These are phyloP conservation scores for Gaeumannomyces tritici DNA, from an alignment of 2,329 filamentous ascomycete species.

Conservation along the genomic window DNA sequence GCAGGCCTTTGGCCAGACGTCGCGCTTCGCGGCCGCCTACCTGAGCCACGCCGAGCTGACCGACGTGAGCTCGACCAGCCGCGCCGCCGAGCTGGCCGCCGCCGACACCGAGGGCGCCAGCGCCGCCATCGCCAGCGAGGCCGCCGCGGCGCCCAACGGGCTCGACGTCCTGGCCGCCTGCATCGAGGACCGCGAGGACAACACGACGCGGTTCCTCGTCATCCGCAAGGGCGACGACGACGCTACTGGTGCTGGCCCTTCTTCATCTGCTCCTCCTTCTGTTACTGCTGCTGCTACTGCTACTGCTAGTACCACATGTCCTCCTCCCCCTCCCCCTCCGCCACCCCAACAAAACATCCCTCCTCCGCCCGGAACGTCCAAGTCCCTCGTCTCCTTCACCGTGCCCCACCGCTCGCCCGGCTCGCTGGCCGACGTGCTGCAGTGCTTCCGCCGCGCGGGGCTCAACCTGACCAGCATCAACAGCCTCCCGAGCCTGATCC, in stretches of 20 bases:
- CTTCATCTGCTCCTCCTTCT: no score
- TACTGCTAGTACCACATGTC: not conserved
- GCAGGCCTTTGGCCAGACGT: constrained; percentile 90
- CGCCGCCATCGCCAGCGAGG: constrained; percentile 69
- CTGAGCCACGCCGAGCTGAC: constrained; percentile 69
- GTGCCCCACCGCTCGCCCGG: constrained; percentile 69
- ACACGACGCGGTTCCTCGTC: constrained; percentile 72
- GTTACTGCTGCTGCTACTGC: not conserved
- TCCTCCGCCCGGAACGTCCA: constrained; percentile 29
- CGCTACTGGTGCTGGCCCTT: no score
- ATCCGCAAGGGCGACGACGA: constrained; percentile 34
- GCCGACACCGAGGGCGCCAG: constrained; percentile 47
- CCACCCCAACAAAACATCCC: not conserved
- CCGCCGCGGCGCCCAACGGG: constrained; percentile 60
- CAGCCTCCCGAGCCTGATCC: constrained; percentile 65
- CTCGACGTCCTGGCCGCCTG: constrained; percentile 59
- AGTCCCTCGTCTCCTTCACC: constrained; percentile 76
- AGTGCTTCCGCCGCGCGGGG: constrained; percentile 62
- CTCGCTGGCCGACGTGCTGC: constrained; percentile 71
- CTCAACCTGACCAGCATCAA: constrained; percentile 89
- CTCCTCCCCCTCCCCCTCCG: not conserved
- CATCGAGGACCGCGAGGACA: constrained; percentile 67
- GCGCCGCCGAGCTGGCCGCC: constrained; percentile 68
- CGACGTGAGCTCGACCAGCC: constrained; percentile 78
- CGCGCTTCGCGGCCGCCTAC: constrained; percentile 48